Evolutionary conservation across 345 rosid species (phyloP).

Genomic region (Salix exigua): DNA sequence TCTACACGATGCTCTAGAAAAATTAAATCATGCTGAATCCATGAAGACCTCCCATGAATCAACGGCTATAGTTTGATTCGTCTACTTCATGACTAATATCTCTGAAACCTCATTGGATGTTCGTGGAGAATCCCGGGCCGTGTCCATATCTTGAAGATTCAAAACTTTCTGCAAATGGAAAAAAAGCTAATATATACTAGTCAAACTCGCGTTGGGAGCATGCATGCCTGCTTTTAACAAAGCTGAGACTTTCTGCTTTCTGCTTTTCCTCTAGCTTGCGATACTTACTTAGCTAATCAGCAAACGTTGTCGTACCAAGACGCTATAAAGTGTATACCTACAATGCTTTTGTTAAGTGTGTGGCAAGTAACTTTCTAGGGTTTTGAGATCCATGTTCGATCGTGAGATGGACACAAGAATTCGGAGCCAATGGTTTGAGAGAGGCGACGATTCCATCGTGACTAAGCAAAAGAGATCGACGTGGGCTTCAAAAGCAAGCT

Average conservation of each 20-base stretch:
- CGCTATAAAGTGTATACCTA: not conserved
- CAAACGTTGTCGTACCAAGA: constrained; percentile 1
- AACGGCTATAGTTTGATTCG: constrained; percentile 16
- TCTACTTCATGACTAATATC: not conserved
- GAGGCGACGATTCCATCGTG: not conserved
- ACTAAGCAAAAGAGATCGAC: not conserved
- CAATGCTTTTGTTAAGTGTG: not conserved
- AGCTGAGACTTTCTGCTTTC: constrained; percentile 5
- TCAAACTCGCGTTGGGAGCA: constrained; percentile 1
- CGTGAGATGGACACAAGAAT: not conserved
- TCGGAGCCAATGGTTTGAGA: not conserved
- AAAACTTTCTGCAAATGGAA: constrained; percentile 16
- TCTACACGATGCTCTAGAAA: not conserved
- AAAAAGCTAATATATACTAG: not conserved
- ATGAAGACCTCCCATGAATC: not conserved
- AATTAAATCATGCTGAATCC: not conserved
- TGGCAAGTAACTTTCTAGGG: not conserved
- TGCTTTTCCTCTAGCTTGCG: not conserved
- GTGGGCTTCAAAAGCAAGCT: not conserved
- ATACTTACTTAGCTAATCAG: constrained; percentile 21
- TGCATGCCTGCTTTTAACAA: not conserved
- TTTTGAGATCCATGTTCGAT: not conserved
- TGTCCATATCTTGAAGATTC: constrained; percentile 17
- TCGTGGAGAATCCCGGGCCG: constrained; percentile 5
- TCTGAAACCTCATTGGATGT: constrained; percentile 2